A percentile compares a stretch with the other conserved stretches of the same genome.
These are phyloP conservation scores for Martiniozyma asiatica DNA, from an alignment of 1,139 yeast genomes.

Conservation along the genomic window DNA sequence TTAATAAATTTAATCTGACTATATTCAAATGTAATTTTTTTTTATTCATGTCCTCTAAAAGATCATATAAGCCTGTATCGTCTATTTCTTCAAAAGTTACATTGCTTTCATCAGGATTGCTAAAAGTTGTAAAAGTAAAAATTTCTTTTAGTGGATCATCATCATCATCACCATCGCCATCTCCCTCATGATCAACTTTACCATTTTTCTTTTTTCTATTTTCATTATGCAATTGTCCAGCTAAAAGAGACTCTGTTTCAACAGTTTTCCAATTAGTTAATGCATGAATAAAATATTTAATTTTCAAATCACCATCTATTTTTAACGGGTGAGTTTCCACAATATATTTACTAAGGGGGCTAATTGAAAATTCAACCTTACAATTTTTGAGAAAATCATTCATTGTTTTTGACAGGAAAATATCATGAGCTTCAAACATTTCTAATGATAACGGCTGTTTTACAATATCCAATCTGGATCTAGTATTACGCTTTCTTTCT, in stretches of 20 bases:
- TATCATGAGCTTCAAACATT: slow-evolving; percentile 10
- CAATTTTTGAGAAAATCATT: slow-evolving; percentile 9
- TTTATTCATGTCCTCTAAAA: slow-evolving; percentile 25
- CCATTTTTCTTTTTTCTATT: no score
- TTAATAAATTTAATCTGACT: slow-evolving; percentile 33
- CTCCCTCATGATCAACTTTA: slow-evolving; percentile 19
- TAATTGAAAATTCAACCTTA: slow-evolving; percentile 3
- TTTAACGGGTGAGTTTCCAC: neutral
- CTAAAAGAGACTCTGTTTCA: slow-evolving; percentile 16
- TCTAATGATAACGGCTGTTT: slow-evolving; percentile 2
- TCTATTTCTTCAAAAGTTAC: slow-evolving; percentile 10
- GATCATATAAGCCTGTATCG: slow-evolving; percentile 18
- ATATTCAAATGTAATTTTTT: slow-evolving; percentile 33
- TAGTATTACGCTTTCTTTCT: slow-evolving; percentile 3
- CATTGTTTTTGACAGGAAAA: slow-evolving; percentile 7
- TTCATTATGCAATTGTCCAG: no score
- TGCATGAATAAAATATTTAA: neutral
- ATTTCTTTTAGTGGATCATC: slow-evolving; percentile 25
- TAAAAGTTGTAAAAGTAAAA: slow-evolving; percentile 19
- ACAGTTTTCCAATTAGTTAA: slow-evolving; percentile 2
- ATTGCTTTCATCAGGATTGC: neutral
- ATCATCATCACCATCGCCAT: slow-evolving; percentile 4
- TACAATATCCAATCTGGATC: slow-evolving; percentile 2
- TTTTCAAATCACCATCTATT: neutral
- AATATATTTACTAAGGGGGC: neutral